Percentiles rank a stretch among this genome's conserved stretches.
These are phyloP conservation scores for Corylus avellana DNA, from an alignment of 306 rosid species.

Conservation along the genomic window DNA sequence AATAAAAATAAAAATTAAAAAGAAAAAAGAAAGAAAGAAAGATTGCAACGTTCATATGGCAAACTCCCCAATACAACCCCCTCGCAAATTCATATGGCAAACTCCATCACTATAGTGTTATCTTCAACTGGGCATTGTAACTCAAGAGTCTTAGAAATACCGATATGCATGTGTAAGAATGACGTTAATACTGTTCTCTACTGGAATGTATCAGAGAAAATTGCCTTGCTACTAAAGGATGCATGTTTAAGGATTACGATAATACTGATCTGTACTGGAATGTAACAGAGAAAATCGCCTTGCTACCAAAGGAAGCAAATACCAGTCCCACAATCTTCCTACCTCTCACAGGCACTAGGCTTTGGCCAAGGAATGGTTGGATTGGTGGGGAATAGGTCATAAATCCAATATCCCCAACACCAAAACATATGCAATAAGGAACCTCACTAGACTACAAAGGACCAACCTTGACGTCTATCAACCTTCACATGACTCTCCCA, in stretches of 20 bases:
- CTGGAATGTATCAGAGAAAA: background rate
- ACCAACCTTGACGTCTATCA: background rate
- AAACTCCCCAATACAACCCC: background rate
- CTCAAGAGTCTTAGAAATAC: background rate
- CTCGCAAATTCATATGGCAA: background rate
- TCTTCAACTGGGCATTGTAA: background rate
- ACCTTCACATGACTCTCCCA: background rate
- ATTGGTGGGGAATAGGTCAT: background rate
- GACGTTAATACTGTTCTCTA: too few species aligned
- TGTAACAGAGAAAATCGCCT: background rate
- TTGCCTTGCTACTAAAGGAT: background rate
- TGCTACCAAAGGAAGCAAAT: background rate
- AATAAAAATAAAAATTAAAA: too few species aligned
- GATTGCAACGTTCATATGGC: background rate
- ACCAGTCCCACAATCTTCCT: background rate
- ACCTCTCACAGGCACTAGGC: background rate
- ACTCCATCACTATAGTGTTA: background rate
- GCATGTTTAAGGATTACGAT: too few species aligned
- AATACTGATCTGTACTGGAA: background rate
- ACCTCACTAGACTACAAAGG: background rate
- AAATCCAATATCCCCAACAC: background rate
- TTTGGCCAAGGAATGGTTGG: background rate
- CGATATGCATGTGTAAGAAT: too few species aligned
- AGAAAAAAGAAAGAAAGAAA: background rate
- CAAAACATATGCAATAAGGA: too few species aligned